Conservation (phyloP, 768 basidiomycete species). For the Obba rivulosa region DNA sequence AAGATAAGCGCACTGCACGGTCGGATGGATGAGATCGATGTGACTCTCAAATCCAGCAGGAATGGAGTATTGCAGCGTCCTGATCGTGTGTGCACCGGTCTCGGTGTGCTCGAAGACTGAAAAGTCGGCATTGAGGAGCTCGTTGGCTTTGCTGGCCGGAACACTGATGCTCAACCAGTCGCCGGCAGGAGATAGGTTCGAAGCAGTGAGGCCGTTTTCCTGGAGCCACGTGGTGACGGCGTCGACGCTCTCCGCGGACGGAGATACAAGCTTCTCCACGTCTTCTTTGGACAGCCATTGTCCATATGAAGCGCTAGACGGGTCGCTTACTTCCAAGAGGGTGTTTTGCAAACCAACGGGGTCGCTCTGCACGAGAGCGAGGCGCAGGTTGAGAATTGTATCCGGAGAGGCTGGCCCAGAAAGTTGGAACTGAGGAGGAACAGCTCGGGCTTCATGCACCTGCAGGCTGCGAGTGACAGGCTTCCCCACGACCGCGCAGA, state of each 20-base stretch:
- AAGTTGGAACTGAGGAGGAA: constrained; percentile 25
- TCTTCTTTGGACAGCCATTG: constrained; percentile 34
- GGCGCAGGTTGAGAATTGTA: constrained; percentile 29
- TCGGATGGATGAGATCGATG: constrained; percentile 29
- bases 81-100: constrained; percentile 23
- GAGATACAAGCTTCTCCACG: constrained; percentile 23
- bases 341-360: constrained; percentile 31
- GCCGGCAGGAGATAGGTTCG: constrained; percentile 19
- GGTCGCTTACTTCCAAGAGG: constrained; percentile 33
- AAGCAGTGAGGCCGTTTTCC: constrained; percentile 21
- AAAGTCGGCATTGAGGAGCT: constrained; percentile 31
- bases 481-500: constrained; percentile 13
- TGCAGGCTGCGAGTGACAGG: constrained; percentile 17
- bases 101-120: constrained; percentile 25
- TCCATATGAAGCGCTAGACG: constrained; percentile 30
- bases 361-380: constrained; percentile 32
- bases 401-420: constrained; percentile 25
- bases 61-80: constrained; percentile 34
- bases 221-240: constrained; percentile 24
- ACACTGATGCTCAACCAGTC: constrained; percentile 32
- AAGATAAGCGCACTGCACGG: constrained; percentile 16
- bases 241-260: constrained; percentile 19
- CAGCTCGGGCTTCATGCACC: constrained; percentile 25
- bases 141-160: constrained; percentile 30
- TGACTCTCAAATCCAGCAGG: constrained; percentile 25